phyloP scores from a whole-genome alignment of 1,284 basidiomycete genomes.

The Ceratorhiza oryzae-sativae region DNA sequence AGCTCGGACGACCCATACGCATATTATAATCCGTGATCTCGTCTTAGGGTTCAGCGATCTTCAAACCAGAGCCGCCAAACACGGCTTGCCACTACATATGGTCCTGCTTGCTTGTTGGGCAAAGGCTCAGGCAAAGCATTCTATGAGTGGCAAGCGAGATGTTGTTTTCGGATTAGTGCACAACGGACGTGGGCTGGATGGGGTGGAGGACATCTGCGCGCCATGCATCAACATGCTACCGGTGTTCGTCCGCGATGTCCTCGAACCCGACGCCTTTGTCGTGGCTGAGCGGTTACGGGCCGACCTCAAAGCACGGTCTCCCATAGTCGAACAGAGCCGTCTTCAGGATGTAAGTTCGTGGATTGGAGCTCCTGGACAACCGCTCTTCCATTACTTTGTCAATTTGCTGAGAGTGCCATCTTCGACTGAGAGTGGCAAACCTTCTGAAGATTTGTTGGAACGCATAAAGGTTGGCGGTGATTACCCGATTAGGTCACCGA shows the following conservation, averaged over 20 bases:
- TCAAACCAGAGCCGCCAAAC: neutral
- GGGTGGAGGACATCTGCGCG: constrained; percentile 54
- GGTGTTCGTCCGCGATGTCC: constrained; percentile 49
- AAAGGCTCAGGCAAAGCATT: constrained; percentile 52
- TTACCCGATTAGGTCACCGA: neutral
- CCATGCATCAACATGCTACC: constrained; percentile 61
- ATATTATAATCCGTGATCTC: constrained; percentile 50
- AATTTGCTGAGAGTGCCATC: constrained; percentile 50
- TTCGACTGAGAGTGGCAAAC: neutral
- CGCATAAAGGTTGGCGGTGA: constrained; percentile 38
- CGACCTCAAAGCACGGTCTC: constrained; percentile 53
- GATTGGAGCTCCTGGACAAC: constrained; percentile 49
- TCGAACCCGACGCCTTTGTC: constrained; percentile 45
- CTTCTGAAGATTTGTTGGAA: constrained; percentile 13
- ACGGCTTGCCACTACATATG: constrained; percentile 49
- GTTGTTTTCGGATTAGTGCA: constrained; percentile 60
- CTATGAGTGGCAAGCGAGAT: constrained; percentile 45
- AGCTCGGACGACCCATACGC: constrained; percentile 44
- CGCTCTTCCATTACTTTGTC: constrained; percentile 58
- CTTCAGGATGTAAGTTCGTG: constrained; percentile 53
- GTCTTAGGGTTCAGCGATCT: constrained; percentile 16
- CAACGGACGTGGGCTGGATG: constrained; percentile 52
- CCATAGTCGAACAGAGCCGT: constrained; percentile 56
- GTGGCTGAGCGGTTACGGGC: constrained; percentile 52
- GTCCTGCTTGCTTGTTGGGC: constrained; percentile 59